Evolutionary conservation across 352 stramenopile species (phyloP), one percentile per base, ranked within the genome.

Genomic region (Phytophthora melonis): DNA sequence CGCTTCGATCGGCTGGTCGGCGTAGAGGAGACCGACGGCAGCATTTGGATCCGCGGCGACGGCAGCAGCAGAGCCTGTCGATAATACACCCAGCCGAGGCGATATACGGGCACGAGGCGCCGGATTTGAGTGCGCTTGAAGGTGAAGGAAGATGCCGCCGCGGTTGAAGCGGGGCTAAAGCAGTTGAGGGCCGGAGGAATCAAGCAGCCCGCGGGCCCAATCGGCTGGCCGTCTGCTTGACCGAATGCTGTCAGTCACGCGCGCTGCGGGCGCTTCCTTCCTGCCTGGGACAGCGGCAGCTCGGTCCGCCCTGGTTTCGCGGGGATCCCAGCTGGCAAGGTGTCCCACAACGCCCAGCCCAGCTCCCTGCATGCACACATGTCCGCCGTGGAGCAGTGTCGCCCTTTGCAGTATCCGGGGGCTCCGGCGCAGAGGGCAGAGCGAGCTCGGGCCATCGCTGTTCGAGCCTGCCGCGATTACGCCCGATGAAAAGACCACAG

Each of bases 201-300:
- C 63, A 69, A 69, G 63, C 53, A 13, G 34, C 10, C 34, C 34
- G 34, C 32, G 32, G 25, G 4, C 55, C 54, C 60, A 45, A 55
- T 59, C 60, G 58, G 36, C 60, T 64, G 67, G 54, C 45, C 41
- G 13, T 21, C 63, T 72, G 50, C 63, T 72, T 72, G 63, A 76
- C 63, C 41, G 56, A 71, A 54, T 56, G 45, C 49, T 72, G 69
- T 76, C 63, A 74, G 25, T 30, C 27, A 5, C 27, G 27, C 27
- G 23, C 23, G 23, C 23, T 32, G 27, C 27, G 27, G 3, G 27
- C 27, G 27, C 27, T 32, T 5, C 27, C 27, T 6, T 32, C 4
- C 34, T 41, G 9, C 9, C 34, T 41, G 34, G 34, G 34, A 41
- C 34, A 41, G 32, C 32, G 32, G 32, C 32, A 39, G 19, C 27